Base-by-base conservation (phyloP, 352 stramenopile species). In the Pythium sukuiense region DNA sequence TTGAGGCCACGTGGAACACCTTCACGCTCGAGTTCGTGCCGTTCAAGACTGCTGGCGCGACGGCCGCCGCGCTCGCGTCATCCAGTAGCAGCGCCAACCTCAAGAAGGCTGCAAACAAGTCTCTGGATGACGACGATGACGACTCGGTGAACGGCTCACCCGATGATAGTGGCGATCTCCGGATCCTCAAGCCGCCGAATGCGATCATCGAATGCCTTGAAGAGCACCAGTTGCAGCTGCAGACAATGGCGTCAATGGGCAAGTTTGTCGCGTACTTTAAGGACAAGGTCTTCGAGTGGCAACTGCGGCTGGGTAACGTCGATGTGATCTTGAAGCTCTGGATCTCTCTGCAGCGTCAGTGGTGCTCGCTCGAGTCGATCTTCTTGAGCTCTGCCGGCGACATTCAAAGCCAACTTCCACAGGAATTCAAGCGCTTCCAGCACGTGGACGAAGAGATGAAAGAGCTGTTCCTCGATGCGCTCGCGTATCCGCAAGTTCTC, bases 201-300 rank as follows among this genome's bases (percentile, higher is more conserved):
- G 80, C 92, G 32, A 86, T 98, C 52, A 85, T 98, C 35, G 96
- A 99, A 68, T 92, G 78, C 20, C 90, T 99, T 8, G 96, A 99
- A 77, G 89, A 96, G 45, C 93, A 99, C 61, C 95, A 98, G 67
- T 85, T 99, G 52, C 89, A 98, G 59, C 74, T 99, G 2, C 96
- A 99, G 70, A 96, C 89, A 9, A 99, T 98, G 85, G 93, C 92
- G n/a, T 89, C 89, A n/a, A 97, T 97, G 72, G 94, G 93, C 26
- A 98, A 98, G 65, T 98, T 98, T 64, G 96, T 98, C 48, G 88
- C 95, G 18, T 98, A 98, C 59, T 98, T 99, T 64, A 92, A 96
- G 35, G 90, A 98, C 58, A 90, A 95, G n/a, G 95, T 99, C 18
- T 92, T 97, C 16, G 81, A 98, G 48, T 99, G 96, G 96, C 96